A percentile compares a stretch with the other conserved stretches of the same genome.
phyloP scores from a whole-genome alignment of 164 flowering plant genomes.

The Aristolochia fimbriata region DNA sequence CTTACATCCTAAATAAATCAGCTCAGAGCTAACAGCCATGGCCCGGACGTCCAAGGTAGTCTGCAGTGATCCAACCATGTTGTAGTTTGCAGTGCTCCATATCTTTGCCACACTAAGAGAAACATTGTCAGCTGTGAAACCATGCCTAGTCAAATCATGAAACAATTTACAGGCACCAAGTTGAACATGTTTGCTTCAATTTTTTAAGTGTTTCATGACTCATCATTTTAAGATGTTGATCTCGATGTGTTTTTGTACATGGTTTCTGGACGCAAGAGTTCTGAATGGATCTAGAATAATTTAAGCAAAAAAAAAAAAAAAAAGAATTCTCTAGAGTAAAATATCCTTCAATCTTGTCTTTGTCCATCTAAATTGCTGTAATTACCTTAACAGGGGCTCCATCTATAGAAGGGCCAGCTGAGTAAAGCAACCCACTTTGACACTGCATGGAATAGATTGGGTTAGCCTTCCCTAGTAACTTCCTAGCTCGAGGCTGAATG shows the following conservation, averaged over 20 bases:
- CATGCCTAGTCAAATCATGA: no score
- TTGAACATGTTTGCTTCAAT: no score
- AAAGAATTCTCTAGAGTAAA: no score
- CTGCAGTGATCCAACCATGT: constrained; percentile 41
- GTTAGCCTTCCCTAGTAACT: constrained; percentile 49
- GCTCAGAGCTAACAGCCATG: constrained; percentile 58
- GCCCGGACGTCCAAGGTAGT: constrained; percentile 38
- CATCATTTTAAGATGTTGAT: no score
- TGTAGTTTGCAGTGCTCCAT: constrained; percentile 43
- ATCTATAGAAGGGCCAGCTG: constrained; percentile 53
- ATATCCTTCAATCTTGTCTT: no score
- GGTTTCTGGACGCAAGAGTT: no score
- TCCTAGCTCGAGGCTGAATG: constrained; percentile 52
- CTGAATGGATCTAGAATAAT: no score
- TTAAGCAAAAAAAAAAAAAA: no score
- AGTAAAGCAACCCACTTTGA: constrained; percentile 42
- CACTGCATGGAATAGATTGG: constrained; percentile 51
- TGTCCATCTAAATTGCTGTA: not conserved
- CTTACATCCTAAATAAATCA: constrained; percentile 66
- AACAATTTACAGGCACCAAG: no score
- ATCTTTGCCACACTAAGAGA: constrained; percentile 26
- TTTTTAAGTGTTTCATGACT: no score
- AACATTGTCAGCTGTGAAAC: constrained; percentile 1
- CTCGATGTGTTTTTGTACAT: no score
- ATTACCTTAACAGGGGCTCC: constrained; percentile 65